These are phyloP conservation scores for Eimeria acervulina DNA, from an alignment of 169 alveolate genomes.

Conservation along the genomic window DNA sequence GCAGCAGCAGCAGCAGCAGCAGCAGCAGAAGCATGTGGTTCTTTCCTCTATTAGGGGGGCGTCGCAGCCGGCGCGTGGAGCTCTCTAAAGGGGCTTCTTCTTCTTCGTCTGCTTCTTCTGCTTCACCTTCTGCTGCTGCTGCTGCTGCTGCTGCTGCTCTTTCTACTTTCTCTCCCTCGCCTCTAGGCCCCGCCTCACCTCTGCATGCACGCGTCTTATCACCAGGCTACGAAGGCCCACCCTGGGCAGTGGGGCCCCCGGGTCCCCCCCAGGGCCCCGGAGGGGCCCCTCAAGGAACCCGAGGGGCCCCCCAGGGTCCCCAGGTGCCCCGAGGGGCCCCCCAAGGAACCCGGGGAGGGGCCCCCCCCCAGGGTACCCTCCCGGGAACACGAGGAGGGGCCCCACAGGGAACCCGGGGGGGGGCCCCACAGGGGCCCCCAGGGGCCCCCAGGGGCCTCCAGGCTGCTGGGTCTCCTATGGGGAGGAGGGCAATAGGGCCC, in stretches of 20 bases:
- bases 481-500: no score
- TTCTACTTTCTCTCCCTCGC: no score
- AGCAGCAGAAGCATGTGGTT: conserved; percentile 57
- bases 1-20: conserved; percentile 68
- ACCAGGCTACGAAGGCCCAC: no score
- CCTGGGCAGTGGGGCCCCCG: not conserved
- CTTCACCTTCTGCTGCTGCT: not conserved
- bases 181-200: no score
- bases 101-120: not conserved
- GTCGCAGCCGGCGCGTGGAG: conserved; percentile 44
- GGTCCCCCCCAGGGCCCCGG: not conserved
- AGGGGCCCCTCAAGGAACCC: no score
- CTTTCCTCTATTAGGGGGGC: conserved; percentile 3
- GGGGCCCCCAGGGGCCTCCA: not conserved
- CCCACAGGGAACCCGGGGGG: not conserved
- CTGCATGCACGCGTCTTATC: no score
- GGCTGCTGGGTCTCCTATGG: no score
- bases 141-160: not conserved
- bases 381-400: not conserved
- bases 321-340: conserved; percentile 5
- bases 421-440: conserved; percentile 15
- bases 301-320: no score
- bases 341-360: not conserved
- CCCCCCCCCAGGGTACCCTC: not conserved
- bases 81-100: not conserved